phyloP scores from a whole-genome alignment of 306 rosid genomes.

The Elaeagnus macrophylla region DNA sequence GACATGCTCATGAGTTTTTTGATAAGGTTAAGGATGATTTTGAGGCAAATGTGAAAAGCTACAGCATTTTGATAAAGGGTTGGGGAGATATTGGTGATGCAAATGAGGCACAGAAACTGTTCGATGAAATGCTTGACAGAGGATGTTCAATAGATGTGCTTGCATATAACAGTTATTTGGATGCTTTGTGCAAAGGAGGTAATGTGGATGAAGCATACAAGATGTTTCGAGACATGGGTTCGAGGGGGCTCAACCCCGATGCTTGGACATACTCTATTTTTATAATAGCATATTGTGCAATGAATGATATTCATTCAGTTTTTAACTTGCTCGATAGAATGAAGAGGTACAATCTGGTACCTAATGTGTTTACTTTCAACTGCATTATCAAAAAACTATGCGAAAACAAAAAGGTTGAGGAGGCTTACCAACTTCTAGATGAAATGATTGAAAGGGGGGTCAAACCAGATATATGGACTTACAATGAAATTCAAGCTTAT shows the following conservation, averaged over 20 bases:
- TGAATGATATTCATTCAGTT: slow-evolving; percentile 56
- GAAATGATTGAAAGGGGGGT: slow-evolving; percentile 69
- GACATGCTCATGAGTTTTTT: slow-evolving; percentile 62
- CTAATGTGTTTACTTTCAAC: slow-evolving; percentile 70
- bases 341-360: slow-evolving; percentile 46
- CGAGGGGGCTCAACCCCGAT: slow-evolving; percentile 47
- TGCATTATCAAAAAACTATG: slow-evolving; percentile 66
- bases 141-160: slow-evolving; percentile 55
- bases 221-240: slow-evolving; percentile 41
- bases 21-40: slow-evolving; percentile 48
- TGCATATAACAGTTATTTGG: slow-evolving; percentile 58
- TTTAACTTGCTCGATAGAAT: slow-evolving; percentile 62
- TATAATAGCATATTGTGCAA: slow-evolving; percentile 50
- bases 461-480: slow-evolving; percentile 75
- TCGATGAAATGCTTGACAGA: slow-evolving; percentile 59
- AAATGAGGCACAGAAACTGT: slow-evolving; percentile 48
- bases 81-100: slow-evolving; percentile 67
- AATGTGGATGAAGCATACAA: slow-evolving; percentile 49
- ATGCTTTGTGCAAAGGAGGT: slow-evolving; percentile 69
- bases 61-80: slow-evolving; percentile 69
- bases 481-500: slow-evolving; percentile 69
- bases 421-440: slow-evolving; percentile 75
- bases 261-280: slow-evolving; percentile 69
- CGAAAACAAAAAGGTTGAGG: slow-evolving; percentile 62
- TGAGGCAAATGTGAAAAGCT: slow-evolving; percentile 39